Evolutionary conservation across 1,139 yeast species (phyloP).

Genomic region (Tardiomyces digboiensis): DNA sequence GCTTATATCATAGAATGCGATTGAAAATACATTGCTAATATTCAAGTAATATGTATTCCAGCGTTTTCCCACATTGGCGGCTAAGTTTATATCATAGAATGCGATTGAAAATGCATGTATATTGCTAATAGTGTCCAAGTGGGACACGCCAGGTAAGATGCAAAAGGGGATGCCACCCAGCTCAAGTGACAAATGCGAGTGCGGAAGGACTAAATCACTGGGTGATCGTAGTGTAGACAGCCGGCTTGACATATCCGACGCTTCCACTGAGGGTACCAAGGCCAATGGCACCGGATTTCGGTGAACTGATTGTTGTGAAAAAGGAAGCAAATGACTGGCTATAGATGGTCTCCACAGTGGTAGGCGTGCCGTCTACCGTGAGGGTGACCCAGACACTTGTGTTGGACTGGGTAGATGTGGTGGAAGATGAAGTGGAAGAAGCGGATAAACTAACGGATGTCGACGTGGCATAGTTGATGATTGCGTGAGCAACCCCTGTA

Average conservation of each 20-base stretch:
- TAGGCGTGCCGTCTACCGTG: slow-evolving; percentile 29
- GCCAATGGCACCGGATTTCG: slow-evolving; percentile 46
- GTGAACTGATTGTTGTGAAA: slow-evolving; percentile 31
- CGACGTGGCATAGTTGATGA: not conserved
- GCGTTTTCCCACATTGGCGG: not conserved
- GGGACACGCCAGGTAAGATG: too few relatives aligned
- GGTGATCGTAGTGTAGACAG: not conserved
- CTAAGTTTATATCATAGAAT: too few relatives aligned
- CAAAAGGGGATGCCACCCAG: too few relatives aligned
- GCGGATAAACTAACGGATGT: not conserved
- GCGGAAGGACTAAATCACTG: too few relatives aligned
- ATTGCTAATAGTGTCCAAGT: too few relatives aligned
- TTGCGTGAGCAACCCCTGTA: too few relatives aligned
- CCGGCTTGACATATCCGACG: slow-evolving; percentile 39
- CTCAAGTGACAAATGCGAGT: too few relatives aligned
- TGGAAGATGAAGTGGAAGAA: slow-evolving; percentile 7
- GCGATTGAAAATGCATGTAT: too few relatives aligned
- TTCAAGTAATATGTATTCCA: slow-evolving; percentile 14
- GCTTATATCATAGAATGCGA: too few relatives aligned
- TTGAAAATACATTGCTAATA: too few relatives aligned
- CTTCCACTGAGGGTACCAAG: slow-evolving; percentile 46
- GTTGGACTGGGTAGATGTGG: slow-evolving; percentile 28
- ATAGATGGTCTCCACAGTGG: slow-evolving; percentile 33
- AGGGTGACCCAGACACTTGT: slow-evolving; percentile 43
- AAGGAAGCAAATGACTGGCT: slow-evolving; percentile 38